Conservation (phyloP, 2,329 filamentous ascomycete genomes). For the Cladophialophora chaetospira region DNA sequence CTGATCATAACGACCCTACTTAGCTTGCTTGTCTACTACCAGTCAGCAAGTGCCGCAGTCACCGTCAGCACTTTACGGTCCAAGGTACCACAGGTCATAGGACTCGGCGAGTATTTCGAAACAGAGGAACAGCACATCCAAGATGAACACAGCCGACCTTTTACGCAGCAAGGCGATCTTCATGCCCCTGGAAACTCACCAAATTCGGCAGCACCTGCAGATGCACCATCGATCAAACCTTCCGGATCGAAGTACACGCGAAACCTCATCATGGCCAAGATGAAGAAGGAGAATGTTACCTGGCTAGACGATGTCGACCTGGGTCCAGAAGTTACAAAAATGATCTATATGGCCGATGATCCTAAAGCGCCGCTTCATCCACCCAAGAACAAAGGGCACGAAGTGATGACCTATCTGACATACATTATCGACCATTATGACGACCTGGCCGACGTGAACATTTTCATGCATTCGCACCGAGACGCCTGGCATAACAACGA, state of each 20-base stretch:
- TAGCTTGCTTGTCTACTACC: slow-evolving; percentile 22
- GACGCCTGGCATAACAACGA: slow-evolving; percentile 63
- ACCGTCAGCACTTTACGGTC: slow-evolving; percentile 21
- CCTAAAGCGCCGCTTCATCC: slow-evolving; percentile 52
- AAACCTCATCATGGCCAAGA: slow-evolving; percentile 56
- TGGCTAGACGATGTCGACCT: slow-evolving; percentile 56
- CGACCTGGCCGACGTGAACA: slow-evolving; percentile 57
- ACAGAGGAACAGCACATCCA: slow-evolving; percentile 9
- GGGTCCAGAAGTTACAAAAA: slow-evolving; percentile 50
- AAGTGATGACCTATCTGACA: slow-evolving; percentile 64
- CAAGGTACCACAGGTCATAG: slow-evolving; percentile 39
- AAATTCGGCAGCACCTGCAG: slow-evolving; percentile 29
- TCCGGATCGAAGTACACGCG: slow-evolving; percentile 55
- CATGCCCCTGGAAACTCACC: slow-evolving; percentile 4
- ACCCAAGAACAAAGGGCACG: slow-evolving; percentile 62
- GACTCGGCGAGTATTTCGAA: slow-evolving; percentile 39
- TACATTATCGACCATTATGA: slow-evolving; percentile 66
- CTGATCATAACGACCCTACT: slow-evolving; percentile 16
- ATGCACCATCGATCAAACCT: slow-evolving; percentile 40
- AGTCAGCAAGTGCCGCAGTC: slow-evolving; percentile 15
- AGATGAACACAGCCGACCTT: background rate
- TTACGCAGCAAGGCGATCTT: slow-evolving; percentile 5
- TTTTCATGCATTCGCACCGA: slow-evolving; percentile 63
- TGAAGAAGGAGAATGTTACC: slow-evolving; percentile 38
- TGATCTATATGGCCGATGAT: slow-evolving; percentile 58